Evolutionary conservation across 2,329 filamentous ascomycete genomes (phyloP), one percentile per base, ranked within the genome.

Genomic region (Plenodomus tracheiphilus): DNA sequence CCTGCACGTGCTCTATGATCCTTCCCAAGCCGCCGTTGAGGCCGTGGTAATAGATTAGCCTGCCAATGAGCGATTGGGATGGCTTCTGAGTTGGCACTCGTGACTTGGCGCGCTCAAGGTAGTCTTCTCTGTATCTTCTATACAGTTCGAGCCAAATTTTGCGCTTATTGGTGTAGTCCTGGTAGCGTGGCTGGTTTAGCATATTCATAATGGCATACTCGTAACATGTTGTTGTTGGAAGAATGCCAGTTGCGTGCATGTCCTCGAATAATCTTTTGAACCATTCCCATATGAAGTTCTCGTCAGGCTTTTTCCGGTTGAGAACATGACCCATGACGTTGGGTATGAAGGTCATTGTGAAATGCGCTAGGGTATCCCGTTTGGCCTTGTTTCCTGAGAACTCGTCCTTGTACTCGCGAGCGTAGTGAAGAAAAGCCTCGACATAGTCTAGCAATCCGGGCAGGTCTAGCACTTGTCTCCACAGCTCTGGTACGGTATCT

Each of bases 81-180:
- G 68, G 69, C n/a, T 47, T 54, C 13, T 18, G 41, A n/a, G 15
- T 35, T 36, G 28, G 41, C 18, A 21, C 25, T 47, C 2, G 49
- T 39, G 8, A 32, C 16, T 50, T 39, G 10, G 49, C 46, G 10
- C 57, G 32, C 1, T 65, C 53, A 6, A 61, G 28, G 37, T 49
- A 62, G 35, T 51, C 47, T 19, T 59, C 45, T 34, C 61, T 55
- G 46, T 63, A 69, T 39, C 49, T 35, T 21, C 41, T 42, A 43
- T 72, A 72, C 6, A 72, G 43, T 20, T 57, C 47, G 8, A 65
- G 53, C 51, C 56, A 62, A 7, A 61, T 43, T 46, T 68, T 70
- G 1, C 49, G 54, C 20, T 59, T 40, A 40, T 67, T 63, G 15
- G 51, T 64, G 45, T 70, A 71, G 16, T 39, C 17, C 39, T 51